Percentiles rank a stretch among this genome's conserved stretches.
Conservation (phyloP, 2,329 filamentous ascomycete genomes). For the Diaporthe vexans region DNA sequence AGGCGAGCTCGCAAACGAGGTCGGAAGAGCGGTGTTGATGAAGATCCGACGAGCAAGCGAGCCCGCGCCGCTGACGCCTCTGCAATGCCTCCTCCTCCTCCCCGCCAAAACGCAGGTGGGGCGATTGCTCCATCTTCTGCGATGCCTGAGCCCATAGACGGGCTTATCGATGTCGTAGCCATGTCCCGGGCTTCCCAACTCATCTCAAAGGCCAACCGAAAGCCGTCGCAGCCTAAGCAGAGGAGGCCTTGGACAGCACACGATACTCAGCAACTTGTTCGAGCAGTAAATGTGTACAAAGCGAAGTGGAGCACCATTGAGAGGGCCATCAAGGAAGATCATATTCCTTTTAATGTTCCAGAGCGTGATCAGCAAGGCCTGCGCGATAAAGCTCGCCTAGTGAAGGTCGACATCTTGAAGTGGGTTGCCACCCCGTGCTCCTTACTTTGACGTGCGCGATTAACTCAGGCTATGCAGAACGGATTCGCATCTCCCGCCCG, state of each 20-base stretch:
- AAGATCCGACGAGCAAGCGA: conserved; percentile 34
- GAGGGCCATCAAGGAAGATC: conserved; percentile 47
- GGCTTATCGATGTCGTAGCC: conserved; percentile 45
- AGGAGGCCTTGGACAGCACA: conserved; percentile 57
- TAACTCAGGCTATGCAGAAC: conserved; percentile 46
- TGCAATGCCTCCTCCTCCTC: conserved; percentile 37
- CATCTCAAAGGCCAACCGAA: conserved; percentile 48
- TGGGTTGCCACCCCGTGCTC: conserved; percentile 44
- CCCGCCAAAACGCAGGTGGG: conserved; percentile 19
- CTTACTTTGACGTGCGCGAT: background rate
- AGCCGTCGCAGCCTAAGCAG: conserved; percentile 51
- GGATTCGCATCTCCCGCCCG: conserved; percentile 59
- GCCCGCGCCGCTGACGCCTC: conserved; percentile 33
- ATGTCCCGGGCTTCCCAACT: conserved; percentile 46
- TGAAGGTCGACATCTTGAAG: conserved; percentile 67
- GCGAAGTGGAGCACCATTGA: conserved; percentile 58
- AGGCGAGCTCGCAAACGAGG: conserved; percentile 35
- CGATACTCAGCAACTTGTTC: conserved; percentile 59
- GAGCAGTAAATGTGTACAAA: conserved; percentile 54
- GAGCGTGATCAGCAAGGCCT: conserved; percentile 67
- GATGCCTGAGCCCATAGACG: conserved; percentile 5
- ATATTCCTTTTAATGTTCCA: conserved; percentile 54
- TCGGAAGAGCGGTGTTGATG: conserved; percentile 36
- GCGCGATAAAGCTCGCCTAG: conserved; percentile 70
- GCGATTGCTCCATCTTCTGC: conserved; percentile 15